Evolutionary conservation across 2,329 filamentous ascomycete species (phyloP), one percentile per base, ranked within the genome.

Genomic region (Daldinia sp.): DNA sequence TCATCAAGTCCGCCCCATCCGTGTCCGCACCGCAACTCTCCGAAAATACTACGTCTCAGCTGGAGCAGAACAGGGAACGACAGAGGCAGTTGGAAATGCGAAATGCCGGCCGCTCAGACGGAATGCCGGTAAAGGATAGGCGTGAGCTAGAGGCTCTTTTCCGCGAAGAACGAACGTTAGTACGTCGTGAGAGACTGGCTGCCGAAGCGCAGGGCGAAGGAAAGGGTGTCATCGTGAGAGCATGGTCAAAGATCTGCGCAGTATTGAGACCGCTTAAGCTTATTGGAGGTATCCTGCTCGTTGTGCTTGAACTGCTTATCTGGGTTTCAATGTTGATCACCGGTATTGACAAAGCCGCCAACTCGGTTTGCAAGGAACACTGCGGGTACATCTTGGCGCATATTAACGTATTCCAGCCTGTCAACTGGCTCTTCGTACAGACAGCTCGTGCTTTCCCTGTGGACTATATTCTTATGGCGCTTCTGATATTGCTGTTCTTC

Each of bases 251-350:
- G 78, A 76, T 91, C 11, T 91, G 92, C 73, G 90, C 92, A 13
- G 78, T 96, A 34, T 90, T 98, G 77, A 87, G 94, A 6, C 95
- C 95, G 0, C 80, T 99, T 71, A 97, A 96, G 80, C 86, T 98
- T 39, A 77, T 98, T 11, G 90, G 92, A 1, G 95, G 95, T 11
- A 81, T 97, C 49, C 70, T 96, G 0, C 80, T 98, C 2, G 83
- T 97, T 29, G 68, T 93, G 1, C 75, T 97, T 19, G 84, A 92
- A 0, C 77, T 97, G 11, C 69, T 96, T 39, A 85, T 96, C 69
- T 96, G 93, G 85, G 85, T 90, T 7, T 96, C 92, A 10, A 98
- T 99, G 93, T 85, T 98, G 70, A 91, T 98, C 74, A 98, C 94
- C 0, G 91, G 89, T 69, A 93, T 98, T 73, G 95, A 99, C 85